These are phyloP conservation scores for Alternaria sp. DNA, from an alignment of 2,329 filamentous ascomycete genomes.

Conservation along the genomic window DNA sequence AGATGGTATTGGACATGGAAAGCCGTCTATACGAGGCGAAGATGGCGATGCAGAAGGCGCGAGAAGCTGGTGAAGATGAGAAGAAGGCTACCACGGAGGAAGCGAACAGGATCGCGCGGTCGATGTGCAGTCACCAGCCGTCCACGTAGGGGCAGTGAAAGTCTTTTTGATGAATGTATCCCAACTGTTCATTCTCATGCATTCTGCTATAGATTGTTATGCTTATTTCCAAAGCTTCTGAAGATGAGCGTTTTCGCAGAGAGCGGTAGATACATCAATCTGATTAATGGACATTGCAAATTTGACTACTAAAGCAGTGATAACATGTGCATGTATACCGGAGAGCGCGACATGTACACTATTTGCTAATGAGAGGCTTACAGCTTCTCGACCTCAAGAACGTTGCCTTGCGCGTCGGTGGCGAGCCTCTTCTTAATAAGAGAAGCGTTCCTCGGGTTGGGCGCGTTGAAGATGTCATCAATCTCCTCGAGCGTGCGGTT, in stretches of 20 bases:
- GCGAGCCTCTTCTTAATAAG: constrained; percentile 34
- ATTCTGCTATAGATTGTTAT: not conserved
- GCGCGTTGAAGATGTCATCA: constrained; percentile 30
- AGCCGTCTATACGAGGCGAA: constrained; percentile 1
- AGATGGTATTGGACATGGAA: constrained; percentile 9
- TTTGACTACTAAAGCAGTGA: not conserved
- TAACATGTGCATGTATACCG: not conserved
- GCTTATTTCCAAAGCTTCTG: not conserved
- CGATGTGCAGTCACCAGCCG: not conserved
- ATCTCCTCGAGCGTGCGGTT: constrained; percentile 37
- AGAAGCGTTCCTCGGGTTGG: constrained; percentile 30
- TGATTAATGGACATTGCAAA: not conserved
- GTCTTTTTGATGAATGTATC: not conserved
- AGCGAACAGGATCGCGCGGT: not conserved
- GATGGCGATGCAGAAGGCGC: not conserved
- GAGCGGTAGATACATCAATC: not conserved
- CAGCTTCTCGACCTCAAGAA: constrained; percentile 35
- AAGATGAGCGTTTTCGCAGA: not conserved
- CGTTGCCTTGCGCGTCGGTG: constrained; percentile 21
- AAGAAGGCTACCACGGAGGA: not conserved
- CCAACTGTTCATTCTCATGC: not conserved
- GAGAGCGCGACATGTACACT: not conserved
- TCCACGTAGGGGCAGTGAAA: not conserved
- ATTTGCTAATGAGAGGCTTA: constrained; percentile 1
- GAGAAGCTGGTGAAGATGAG: not conserved